phyloP scores from a whole-genome alignment of 495 filamentous ascomycete genomes.

The Penicillium daleae region DNA sequence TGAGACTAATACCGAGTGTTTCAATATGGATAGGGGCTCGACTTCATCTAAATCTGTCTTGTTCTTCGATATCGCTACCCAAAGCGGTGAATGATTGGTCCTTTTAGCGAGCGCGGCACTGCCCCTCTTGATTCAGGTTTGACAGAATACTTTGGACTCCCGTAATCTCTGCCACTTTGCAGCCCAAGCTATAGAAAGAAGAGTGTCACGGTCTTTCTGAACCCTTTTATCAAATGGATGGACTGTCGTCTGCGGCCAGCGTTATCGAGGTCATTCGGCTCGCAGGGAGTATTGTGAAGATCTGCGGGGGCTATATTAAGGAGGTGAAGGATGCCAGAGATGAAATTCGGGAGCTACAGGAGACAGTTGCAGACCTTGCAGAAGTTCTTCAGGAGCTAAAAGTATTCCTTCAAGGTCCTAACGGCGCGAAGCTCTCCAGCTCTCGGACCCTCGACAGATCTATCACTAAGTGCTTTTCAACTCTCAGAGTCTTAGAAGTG shows the following conservation, averaged over 20 bases:
- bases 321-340: slow-evolving; percentile 38
- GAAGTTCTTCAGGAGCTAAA: slow-evolving; percentile 27
- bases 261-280: slow-evolving; percentile 44
- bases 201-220: no score
- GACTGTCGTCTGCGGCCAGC: slow-evolving; percentile 36
- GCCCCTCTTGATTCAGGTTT: no score
- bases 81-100: no score
- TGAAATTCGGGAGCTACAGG: slow-evolving; percentile 33
- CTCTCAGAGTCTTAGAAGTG: slow-evolving; percentile 36
- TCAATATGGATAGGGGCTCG: no score
- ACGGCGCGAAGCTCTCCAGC: slow-evolving; percentile 15
- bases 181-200: no score
- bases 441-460: slow-evolving; percentile 13
- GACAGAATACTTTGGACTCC: no score
- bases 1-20: no score
- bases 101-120: no score
- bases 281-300: slow-evolving; percentile 28
- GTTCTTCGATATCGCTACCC: no score
- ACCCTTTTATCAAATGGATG: slow-evolving; percentile 36
- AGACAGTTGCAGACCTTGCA: slow-evolving; percentile 30
- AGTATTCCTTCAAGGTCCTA: slow-evolving; percentile 18
- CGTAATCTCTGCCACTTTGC: no score
- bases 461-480: slow-evolving; percentile 29
- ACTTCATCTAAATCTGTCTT: no score
- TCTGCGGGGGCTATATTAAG: slow-evolving; percentile 36